These are phyloP conservation scores for Auriscalpium microsporum DNA, from an alignment of 768 basidiomycete genomes.

Conservation along the genomic window DNA sequence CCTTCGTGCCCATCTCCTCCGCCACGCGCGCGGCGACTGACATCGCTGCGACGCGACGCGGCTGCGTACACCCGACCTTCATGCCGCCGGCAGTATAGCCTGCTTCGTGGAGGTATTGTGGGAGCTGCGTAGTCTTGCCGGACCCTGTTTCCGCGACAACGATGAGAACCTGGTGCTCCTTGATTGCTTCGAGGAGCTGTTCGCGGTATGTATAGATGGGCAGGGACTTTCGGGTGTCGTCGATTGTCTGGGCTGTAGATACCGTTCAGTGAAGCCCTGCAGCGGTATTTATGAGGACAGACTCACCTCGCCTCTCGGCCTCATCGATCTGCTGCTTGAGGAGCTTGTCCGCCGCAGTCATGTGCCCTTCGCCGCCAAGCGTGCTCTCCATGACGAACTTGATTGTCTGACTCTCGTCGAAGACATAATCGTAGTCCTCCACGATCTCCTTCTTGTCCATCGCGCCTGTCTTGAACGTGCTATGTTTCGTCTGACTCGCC, in stretches of 20 bases:
- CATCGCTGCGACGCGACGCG: conserved; percentile 98
- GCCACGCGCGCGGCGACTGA: conserved; percentile 98
- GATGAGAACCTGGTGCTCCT: conserved; percentile 89
- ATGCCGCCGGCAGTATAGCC: conserved; percentile 84
- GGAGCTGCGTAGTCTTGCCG: conserved; percentile 96
- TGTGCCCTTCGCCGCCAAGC: conserved; percentile 52
- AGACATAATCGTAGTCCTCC: conserved; percentile 94
- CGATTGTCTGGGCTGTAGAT: conserved; percentile 69
- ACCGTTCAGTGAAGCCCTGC: conserved; percentile 1
- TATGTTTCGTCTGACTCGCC: conserved; percentile 79
- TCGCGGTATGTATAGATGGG: conserved; percentile 90
- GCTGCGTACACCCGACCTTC: conserved; percentile 95
- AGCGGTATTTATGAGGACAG: not conserved
- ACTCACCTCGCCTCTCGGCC: conserved; percentile 79
- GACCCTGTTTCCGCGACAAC: conserved; percentile 99
- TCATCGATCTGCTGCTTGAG: conserved; percentile 85
- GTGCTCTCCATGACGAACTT: conserved; percentile 83
- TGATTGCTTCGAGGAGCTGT: conserved; percentile 80
- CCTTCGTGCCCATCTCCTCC: conserved; percentile 95
- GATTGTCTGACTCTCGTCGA: conserved; percentile 96
- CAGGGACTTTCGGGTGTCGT: conserved; percentile 87
- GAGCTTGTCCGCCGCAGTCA: conserved; percentile 80
- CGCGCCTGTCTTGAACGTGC: conserved; percentile 85
- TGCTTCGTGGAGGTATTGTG: conserved; percentile 96
- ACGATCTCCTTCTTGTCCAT: conserved; percentile 78